Conservation (phyloP, 2,329 filamentous ascomycete species). For the Xylariaceae sp. region DNA sequence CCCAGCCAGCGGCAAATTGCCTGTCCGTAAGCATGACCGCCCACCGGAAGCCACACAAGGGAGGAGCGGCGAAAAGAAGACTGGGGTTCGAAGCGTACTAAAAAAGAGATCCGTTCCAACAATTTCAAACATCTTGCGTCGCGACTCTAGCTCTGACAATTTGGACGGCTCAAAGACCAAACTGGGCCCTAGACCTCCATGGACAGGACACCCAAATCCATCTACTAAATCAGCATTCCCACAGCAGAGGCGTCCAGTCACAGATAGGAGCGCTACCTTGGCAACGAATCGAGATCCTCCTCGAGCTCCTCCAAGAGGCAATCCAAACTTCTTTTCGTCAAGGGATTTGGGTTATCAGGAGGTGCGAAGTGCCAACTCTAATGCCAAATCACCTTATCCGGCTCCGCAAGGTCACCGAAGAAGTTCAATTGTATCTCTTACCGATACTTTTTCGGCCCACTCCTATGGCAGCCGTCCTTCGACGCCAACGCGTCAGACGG, state of each 20-base stretch:
- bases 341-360: conserved; percentile 32
- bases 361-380: conserved; percentile 30
- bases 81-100: conserved; percentile 47
- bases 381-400: conserved; percentile 46
- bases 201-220: conserved; percentile 23
- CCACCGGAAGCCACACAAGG: conserved; percentile 24
- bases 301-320: conserved; percentile 33
- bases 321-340: conserved; percentile 38
- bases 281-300: conserved; percentile 33
- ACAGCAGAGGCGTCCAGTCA: conserved; percentile 25
- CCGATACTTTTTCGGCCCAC: conserved; percentile 52
- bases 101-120: conserved; percentile 45
- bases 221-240: conserved; percentile 19
- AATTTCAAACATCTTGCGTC: conserved; percentile 47
- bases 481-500: conserved; percentile 32
- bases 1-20: conserved; percentile 22
- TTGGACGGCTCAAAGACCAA: conserved; percentile 21
- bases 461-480: conserved; percentile 42
- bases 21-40: conserved; percentile 30
- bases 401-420: conserved; percentile 49
- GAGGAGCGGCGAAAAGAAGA: conserved; percentile 40
- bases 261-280: conserved; percentile 31
- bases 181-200: conserved; percentile 18
- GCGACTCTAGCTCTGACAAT: conserved; percentile 37
- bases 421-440: conserved; percentile 53